These are phyloP conservation scores for Haplosporangium gracile DNA, from an alignment of 192 early-diverging fungal species.

Conservation along the genomic window DNA sequence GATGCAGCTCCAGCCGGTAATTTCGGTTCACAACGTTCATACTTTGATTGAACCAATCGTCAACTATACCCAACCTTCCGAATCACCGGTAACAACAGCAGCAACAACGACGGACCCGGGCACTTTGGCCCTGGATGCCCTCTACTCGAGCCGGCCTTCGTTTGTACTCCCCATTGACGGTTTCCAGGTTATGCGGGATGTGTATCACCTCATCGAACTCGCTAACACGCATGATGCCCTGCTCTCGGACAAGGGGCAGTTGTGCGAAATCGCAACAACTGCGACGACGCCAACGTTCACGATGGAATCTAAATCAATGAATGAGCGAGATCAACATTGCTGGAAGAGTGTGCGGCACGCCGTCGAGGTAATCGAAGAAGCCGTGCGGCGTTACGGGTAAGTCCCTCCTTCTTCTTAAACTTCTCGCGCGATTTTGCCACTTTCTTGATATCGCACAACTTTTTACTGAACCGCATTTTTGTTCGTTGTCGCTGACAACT, in stretches of 20 bases:
- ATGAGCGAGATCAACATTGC: conserved; percentile 44
- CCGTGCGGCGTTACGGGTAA: conserved; percentile 70
- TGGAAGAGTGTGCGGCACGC: conserved; percentile 58
- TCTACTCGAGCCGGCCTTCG: conserved; percentile 37
- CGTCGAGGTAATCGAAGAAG: conserved; percentile 68
- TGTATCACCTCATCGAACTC: conserved; percentile 44
- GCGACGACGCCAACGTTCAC: background rate
- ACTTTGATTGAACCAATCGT: conserved; percentile 30
- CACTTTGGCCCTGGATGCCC: conserved; percentile 20
- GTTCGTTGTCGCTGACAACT: background rate
- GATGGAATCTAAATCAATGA: conserved; percentile 21
- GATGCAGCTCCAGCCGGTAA: conserved; percentile 21
- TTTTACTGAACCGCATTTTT: background rate
- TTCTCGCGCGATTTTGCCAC: background rate
- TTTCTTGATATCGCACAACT: background rate
- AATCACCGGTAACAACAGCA: background rate
- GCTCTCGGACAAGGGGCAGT: conserved; percentile 10
- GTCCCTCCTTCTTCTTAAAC: background rate
- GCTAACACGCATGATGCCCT: conserved; percentile 20
- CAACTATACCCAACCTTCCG: conserved; percentile 21
- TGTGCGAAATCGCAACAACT: background rate
- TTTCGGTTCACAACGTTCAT: conserved; percentile 55
- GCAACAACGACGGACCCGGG: background rate
- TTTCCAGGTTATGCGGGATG: conserved; percentile 52
- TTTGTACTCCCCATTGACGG: conserved; percentile 47